Evolutionary conservation across 495 filamentous ascomycete species (phyloP).

Genomic region (Penicillium samsonianum): DNA sequence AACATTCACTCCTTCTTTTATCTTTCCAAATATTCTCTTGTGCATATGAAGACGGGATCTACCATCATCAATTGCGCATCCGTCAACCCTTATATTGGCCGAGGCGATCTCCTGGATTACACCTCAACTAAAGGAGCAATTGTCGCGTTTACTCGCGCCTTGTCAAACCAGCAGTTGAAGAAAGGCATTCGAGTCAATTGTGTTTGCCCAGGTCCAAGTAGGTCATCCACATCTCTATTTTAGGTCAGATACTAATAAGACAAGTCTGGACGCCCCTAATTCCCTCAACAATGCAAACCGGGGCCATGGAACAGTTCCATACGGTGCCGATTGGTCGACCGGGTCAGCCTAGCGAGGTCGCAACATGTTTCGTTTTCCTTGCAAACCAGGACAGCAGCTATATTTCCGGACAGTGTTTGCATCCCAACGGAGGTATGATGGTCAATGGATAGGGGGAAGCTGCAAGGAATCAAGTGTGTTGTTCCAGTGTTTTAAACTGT

Average conservation of each 20-base stretch:
- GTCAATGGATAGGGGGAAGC: conserved; percentile 54
- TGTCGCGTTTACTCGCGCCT: conserved; percentile 74
- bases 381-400: conserved; percentile 73
- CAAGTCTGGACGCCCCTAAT: conserved; percentile 82
- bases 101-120: conserved; percentile 83
- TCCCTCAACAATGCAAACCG: conserved; percentile 71
- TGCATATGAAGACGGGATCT: conserved; percentile 72
- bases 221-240: conserved; percentile 12
- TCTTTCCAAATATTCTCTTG: conserved; percentile 74
- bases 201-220: conserved; percentile 72
- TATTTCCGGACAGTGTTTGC: conserved; percentile 60
- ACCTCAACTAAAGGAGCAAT: conserved; percentile 83
- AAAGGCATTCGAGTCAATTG: conserved; percentile 81
- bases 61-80: conserved; percentile 85
- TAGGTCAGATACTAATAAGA: conserved; percentile 6
- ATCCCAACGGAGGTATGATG: conserved; percentile 68
- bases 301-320: conserved; percentile 71
- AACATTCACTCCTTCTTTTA: conserved; percentile 77
- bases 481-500: not conserved
- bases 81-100: conserved; percentile 80
- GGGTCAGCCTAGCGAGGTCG: conserved; percentile 76
- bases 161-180: conserved; percentile 71
- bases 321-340: conserved; percentile 74
- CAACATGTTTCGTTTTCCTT: conserved; percentile 83
- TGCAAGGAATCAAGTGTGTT: not conserved